phyloP scores from a whole-genome alignment of 2,329 filamentous ascomycete genomes.

The Immersiporthe knoxdaviesiana region DNA sequence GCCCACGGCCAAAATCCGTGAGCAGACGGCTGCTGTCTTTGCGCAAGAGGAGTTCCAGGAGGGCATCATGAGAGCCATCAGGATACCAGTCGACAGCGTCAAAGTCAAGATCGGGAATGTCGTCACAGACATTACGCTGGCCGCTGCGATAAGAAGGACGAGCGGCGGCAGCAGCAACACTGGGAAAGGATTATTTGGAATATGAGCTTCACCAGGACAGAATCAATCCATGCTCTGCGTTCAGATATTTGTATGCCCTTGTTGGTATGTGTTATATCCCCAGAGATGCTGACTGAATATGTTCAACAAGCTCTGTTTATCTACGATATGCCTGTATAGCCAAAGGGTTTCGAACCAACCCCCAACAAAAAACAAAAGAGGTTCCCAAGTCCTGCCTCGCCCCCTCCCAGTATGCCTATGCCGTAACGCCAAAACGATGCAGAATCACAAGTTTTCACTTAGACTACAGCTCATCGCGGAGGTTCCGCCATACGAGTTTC shows the following conservation, averaged over 20 bases:
- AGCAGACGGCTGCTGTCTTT: slow-evolving; percentile 42
- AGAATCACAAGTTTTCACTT: neutral
- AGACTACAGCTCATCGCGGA: slow-evolving; percentile 49
- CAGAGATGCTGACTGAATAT: neutral
- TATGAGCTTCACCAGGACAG: slow-evolving; percentile 11
- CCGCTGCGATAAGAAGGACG: slow-evolving; percentile 4
- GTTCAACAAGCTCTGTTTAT: neutral
- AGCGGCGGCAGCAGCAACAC: neutral
- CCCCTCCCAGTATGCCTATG: neutral
- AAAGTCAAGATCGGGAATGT: slow-evolving; percentile 78
- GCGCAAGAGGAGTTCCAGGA: slow-evolving; percentile 31
- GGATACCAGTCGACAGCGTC: slow-evolving; percentile 61
- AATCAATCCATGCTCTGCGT: neutral
- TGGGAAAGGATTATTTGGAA: slow-evolving; percentile 20
- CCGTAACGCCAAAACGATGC: slow-evolving; percentile 18
- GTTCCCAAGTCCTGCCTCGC: neutral
- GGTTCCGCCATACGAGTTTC: slow-evolving; percentile 47
- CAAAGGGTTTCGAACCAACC: neutral
- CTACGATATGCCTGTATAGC: neutral
- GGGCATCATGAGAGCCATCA: slow-evolving; percentile 43
- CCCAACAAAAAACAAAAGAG: neutral
- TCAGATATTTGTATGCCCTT: neutral
- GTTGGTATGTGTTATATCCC: neutral
- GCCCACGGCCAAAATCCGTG: slow-evolving; percentile 49
- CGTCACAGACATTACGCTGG: slow-evolving; percentile 56